These are phyloP conservation scores for Anacardium occidentale DNA, from an alignment of 345 rosid species.

Conservation along the genomic window DNA sequence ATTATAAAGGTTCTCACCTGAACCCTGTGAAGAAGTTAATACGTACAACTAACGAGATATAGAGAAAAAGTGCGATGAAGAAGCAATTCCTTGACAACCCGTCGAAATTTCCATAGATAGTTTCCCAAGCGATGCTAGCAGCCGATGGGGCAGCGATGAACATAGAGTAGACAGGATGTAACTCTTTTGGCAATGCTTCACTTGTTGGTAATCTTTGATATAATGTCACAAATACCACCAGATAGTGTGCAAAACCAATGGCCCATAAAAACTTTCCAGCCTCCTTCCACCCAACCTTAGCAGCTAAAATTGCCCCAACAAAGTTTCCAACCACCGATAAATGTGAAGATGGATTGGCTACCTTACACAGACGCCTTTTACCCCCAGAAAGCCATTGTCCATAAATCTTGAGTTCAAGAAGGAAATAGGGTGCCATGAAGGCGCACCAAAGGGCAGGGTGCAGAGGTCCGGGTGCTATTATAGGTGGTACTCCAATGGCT, in stretches of 20 bases:
- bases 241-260: constrained; percentile 85
- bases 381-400: constrained; percentile 98
- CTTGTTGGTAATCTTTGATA: constrained; percentile 88
- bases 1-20: constrained; percentile 45
- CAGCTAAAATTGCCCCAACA: constrained; percentile 87
- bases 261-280: constrained; percentile 91
- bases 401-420: constrained; percentile 88
- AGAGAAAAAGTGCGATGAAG: constrained; percentile 87
- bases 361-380: constrained; percentile 87
- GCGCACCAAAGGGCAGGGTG: constrained; percentile 79
- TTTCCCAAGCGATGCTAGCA: constrained; percentile 88
- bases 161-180: constrained; percentile 95
- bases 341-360: constrained; percentile 92
- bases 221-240: constrained; percentile 87
- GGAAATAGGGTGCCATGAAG: constrained; percentile 80
- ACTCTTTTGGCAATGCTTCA: constrained; percentile 89
- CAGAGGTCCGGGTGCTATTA: constrained; percentile 37
- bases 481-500: constrained; percentile 66
- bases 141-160: constrained; percentile 98
- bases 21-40: constrained; percentile 96
- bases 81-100: constrained; percentile 77
- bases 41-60: constrained; percentile 65
- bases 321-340: constrained; percentile 93
- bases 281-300: constrained; percentile 84
- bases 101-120: constrained; percentile 71